Base-by-base conservation (phyloP, 2,329 filamentous ascomycete species). In the Aspergillus costaricaensis region DNA sequence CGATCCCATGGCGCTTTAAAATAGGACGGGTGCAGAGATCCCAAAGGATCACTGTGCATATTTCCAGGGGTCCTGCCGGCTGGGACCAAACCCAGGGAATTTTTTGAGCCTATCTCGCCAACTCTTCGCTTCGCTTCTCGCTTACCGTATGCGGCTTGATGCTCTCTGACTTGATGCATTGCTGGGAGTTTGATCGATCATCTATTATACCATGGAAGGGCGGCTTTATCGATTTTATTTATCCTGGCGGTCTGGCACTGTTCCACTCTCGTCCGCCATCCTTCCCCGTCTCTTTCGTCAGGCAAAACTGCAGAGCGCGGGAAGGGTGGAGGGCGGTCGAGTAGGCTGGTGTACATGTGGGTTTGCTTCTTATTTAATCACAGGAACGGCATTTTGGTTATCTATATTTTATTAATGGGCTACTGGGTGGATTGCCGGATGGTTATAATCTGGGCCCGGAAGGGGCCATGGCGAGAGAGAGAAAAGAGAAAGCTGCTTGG, bases 171-270 rank as follows among this genome's bases (percentile, higher is more conserved):
- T 66, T 65, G 63, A 65, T 72, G 70, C 72, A 74, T 74, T 68
- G 63, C 59, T 63, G 66, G 70, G 70, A 70, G 70, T 72, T 72
- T 36, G 67, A 65, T 67, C 63, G 52, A 64, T 64, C 59, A 64
- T 62, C 57, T 54, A 39, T 54, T 61, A 65, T 70, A 68, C 57
- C 66, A 63, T 56, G 63, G 58, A 60, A 66, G 63, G 67, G 66
- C 62, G 65, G 68, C 66, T 63, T 60, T 67, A 50, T 66, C 60
- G 57, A 60, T 60, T 57, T 49, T 55, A 57, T 38, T 50, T 55
- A n/a, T 53, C 52, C 58, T 62, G 53, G 60, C 51, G 47, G 59
- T 57, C 57, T 58, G 57, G 56, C 59, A 58, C 55, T 54, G 57
- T 48, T 27, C 57, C 32, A 44, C 25, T 55, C 27, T 15, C 23